Base-by-base conservation (phyloP, 169 alveolate genomes). In the Plasmodium reichenowi region DNA sequence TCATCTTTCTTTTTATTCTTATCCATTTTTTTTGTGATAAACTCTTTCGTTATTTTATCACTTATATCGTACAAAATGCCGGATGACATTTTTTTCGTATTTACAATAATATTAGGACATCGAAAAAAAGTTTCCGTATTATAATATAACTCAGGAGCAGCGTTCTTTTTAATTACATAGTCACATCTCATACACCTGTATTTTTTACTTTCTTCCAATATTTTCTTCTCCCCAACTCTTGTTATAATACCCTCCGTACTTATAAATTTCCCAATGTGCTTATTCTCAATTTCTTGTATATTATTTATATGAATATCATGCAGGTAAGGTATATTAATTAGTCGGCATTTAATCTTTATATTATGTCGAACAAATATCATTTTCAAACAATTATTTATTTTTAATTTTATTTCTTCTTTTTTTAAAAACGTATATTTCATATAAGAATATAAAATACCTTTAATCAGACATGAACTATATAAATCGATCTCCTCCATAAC, bases 131-230 rank as follows among this genome's bases (percentile, higher is more conserved):
- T 58, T 13, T 83, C 54, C 6, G 92, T 88, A 59, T 88, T 85
- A 26, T 87, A 76, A 50, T 91, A 86, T 29, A 91, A 72, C 54
- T 93, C 96, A 12, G 95, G 93, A n/a, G 83, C 63, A 7, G 93
- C 88, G 22, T 83, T 91, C 26, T 89, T 89, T 50, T 88, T 68
- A 58, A 93, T 87, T 52, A 89, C 76, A n/a, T 88, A 50, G 43
- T 60, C 87, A 50, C 96, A 93, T n/a, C 26, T 91, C 47, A 38
- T 91, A 87, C 96, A 93, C 2, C 83, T 72, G 67, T 91, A 93
- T 90, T 93, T 94, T 43, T 93, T 72, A 54, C 88, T 93, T 26
- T 91, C 94, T 38, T 93, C 96, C 9, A 93, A 70, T 29, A 93
- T 74, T 56, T 75, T 88, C 29, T 91, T 75, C 26, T 71, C 93